Conservation (phyloP, 2,329 filamentous ascomycete species). For the Epichloe baconii region DNA sequence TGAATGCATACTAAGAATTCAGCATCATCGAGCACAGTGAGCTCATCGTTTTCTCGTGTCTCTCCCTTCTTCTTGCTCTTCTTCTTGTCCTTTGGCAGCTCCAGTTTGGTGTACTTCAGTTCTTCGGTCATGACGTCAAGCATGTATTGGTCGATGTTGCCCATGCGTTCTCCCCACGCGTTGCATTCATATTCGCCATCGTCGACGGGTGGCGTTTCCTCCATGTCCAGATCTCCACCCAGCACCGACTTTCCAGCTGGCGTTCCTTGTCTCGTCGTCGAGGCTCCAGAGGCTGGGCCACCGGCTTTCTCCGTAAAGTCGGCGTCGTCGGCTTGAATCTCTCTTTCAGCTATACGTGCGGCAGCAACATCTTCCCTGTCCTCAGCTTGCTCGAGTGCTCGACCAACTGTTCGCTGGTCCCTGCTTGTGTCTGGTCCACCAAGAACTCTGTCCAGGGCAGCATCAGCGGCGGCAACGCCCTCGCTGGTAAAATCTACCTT, state of each 20-base stretch:
- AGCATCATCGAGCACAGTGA: not conserved
- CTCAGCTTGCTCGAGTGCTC: slow-evolving; percentile 77
- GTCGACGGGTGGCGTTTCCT: slow-evolving; percentile 9
- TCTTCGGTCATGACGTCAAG: slow-evolving; percentile 52
- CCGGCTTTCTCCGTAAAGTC: slow-evolving; percentile 63
- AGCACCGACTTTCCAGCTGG: slow-evolving; percentile 27
- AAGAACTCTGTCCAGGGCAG: slow-evolving; percentile 76
- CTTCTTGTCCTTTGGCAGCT: slow-evolving; percentile 52
- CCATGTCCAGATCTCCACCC: slow-evolving; percentile 21
- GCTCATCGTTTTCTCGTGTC: slow-evolving; percentile 37
- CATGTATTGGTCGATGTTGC: slow-evolving; percentile 64
- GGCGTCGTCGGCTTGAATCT: slow-evolving; percentile 73
- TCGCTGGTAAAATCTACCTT: slow-evolving; percentile 35
- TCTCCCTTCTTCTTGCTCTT: slow-evolving; percentile 46
- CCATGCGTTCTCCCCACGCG: slow-evolving; percentile 43
- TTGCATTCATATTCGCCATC: slow-evolving; percentile 37
- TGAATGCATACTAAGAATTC: not conserved
- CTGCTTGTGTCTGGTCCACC: slow-evolving; percentile 49
- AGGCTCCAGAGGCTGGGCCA: slow-evolving; percentile 31
- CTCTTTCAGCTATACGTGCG: slow-evolving; percentile 75
- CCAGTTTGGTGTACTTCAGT: slow-evolving; percentile 45
- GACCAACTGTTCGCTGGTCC: slow-evolving; percentile 49
- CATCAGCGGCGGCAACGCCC: slow-evolving; percentile 58
- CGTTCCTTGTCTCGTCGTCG: slow-evolving; percentile 38
- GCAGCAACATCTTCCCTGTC: slow-evolving; percentile 85